Percentiles rank a stretch among this genome's conserved stretches.
phyloP scores from a whole-genome alignment of 1,284 basidiomycete genomes.

The Cryptococcus neoformans region DNA sequence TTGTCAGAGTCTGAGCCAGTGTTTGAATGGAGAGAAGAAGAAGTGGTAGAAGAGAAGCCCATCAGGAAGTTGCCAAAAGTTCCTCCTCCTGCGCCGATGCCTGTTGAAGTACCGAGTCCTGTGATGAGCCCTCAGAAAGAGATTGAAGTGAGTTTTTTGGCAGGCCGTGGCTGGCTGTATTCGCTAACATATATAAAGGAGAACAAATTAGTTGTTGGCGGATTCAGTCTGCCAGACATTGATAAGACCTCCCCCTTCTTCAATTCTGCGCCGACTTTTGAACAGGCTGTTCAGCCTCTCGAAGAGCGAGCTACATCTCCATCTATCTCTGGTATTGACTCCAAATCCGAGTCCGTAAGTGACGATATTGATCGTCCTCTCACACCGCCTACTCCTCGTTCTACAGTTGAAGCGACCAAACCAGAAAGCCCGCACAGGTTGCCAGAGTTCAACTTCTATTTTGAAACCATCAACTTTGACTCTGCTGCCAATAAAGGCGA shows the following conservation, averaged over 20 bases:
- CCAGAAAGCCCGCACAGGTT: constrained; percentile 42
- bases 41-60: constrained; percentile 9
- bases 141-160: constrained; percentile 16
- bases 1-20: constrained; percentile 1
- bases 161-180: not conserved
- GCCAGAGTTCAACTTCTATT: constrained; percentile 40
- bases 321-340: constrained; percentile 1
- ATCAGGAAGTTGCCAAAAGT: constrained; percentile 27
- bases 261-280: constrained; percentile 7
- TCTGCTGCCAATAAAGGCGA: constrained; percentile 6
- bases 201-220: constrained; percentile 12
- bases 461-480: constrained; percentile 32
- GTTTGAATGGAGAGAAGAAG: not conserved
- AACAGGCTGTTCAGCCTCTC: not conserved
- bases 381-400: constrained; percentile 33
- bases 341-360: not conserved
- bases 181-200: constrained; percentile 11
- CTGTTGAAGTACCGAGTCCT: constrained; percentile 36
- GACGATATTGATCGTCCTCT: constrained; percentile 22
- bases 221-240: constrained; percentile 39
- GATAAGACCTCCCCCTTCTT: constrained; percentile 36
- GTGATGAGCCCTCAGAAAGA: constrained; percentile 19
- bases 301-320: not conserved
- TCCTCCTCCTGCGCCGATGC: constrained; percentile 28
- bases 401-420: constrained; percentile 2